A percentile compares a stretch with the other conserved stretches of the same genome.
phyloP scores from a whole-genome alignment of 2,329 filamentous ascomycete genomes.

The Ceratocystis destructans region DNA sequence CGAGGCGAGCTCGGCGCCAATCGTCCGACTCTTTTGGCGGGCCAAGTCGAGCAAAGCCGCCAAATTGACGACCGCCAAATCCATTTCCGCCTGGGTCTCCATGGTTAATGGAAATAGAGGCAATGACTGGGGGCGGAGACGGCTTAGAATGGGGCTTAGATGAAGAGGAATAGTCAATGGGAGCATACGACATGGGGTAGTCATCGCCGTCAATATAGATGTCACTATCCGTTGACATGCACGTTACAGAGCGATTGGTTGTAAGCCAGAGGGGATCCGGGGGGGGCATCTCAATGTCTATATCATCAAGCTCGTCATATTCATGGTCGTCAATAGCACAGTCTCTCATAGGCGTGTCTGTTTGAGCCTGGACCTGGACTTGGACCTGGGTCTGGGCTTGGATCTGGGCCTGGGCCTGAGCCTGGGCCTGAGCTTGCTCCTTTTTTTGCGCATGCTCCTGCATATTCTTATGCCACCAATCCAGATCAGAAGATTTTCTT shows the following conservation, averaged over 20 bases:
- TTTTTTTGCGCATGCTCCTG: conserved; percentile 59
- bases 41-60: conserved; percentile 11
- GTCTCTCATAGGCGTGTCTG: conserved; percentile 23
- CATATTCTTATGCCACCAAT: conserved; percentile 71
- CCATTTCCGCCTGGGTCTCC: background rate
- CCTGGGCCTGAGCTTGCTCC: conserved; percentile 31
- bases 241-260: conserved; percentile 9
- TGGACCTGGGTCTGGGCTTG: too few relatives aligned
- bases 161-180: conserved; percentile 19
- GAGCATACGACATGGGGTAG: conserved; percentile 26
- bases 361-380: conserved; percentile 25
- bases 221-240: conserved; percentile 12
- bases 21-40: conserved; percentile 10
- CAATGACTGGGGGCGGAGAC: background rate
- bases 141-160: background rate
- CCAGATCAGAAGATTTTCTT: conserved; percentile 48
- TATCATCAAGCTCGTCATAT: conserved; percentile 22
- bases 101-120: background rate
- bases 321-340: conserved; percentile 13
- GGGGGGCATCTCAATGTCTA: conserved; percentile 23
- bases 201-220: conserved; percentile 22
- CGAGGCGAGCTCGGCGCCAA: conserved; percentile 31
- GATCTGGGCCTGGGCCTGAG: too few relatives aligned
- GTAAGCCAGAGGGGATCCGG: conserved; percentile 28
- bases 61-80: conserved; percentile 2